Percentiles rank a stretch among this genome's conserved stretches.
Evolutionary conservation across 768 basidiomycete species (phyloP).

Genomic region (Floccularia luteovirens): DNA sequence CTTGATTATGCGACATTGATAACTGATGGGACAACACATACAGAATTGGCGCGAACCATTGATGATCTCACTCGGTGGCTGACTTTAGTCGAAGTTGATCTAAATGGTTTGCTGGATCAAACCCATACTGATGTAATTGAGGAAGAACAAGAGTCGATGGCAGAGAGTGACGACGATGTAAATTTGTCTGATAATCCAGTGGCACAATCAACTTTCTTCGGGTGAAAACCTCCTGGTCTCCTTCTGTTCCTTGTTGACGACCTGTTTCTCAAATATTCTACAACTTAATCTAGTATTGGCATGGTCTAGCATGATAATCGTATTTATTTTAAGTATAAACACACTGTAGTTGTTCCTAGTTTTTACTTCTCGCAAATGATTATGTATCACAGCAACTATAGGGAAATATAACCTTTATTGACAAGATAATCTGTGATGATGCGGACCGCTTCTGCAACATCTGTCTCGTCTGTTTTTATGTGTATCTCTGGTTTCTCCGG

Average conservation of each 20-base stretch:
- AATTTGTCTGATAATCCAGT: no score
- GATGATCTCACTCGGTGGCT: constrained; percentile 76
- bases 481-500: constrained; percentile 85
- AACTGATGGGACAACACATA: constrained; percentile 50
- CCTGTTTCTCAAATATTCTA: no score
- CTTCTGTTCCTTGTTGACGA: no score
- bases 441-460: constrained; percentile 72
- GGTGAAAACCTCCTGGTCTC: no score
- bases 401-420: constrained; percentile 48
- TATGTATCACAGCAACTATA: no score
- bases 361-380: no score
- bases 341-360: no score
- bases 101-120: constrained; percentile 58
- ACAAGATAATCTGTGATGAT: constrained; percentile 76
- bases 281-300: no score
- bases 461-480: constrained; percentile 78
- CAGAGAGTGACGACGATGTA: not conserved
- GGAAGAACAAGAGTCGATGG: constrained; percentile 46
- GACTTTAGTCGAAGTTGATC: constrained; percentile 61
- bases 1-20: constrained; percentile 62
- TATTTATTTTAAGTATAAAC: no score
- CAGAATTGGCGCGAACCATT: constrained; percentile 65
- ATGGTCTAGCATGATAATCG: no score
- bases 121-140: constrained; percentile 45
- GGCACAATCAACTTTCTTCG: no score